Evolutionary conservation across 2,329 filamentous ascomycete species (phyloP).

Genomic region (Cordyceps pruinosa): DNA sequence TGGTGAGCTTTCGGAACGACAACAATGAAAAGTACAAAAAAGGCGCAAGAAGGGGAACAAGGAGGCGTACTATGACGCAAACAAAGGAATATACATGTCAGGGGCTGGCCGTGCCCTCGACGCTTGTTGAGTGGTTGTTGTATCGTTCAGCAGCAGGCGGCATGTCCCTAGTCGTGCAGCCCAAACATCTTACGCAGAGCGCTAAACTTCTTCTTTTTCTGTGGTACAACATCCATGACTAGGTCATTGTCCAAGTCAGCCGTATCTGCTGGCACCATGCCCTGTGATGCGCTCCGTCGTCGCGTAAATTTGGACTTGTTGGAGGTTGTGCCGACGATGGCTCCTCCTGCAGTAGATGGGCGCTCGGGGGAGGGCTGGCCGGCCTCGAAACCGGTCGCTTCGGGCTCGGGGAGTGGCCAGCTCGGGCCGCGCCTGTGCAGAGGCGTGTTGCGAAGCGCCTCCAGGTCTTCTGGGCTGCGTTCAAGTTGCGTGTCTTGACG

Average conservation of each 20-base stretch:
- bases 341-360: slow-evolving; percentile 29
- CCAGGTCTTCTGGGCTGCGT: slow-evolving; percentile 47
- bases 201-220: slow-evolving; percentile 61
- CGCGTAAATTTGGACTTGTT: slow-evolving; percentile 26
- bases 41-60: background rate
- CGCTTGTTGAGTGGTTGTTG: background rate
- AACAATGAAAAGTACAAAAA: background rate
- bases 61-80: background rate
- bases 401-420: slow-evolving; percentile 28
- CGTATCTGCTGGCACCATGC: slow-evolving; percentile 18
- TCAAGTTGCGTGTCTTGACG: slow-evolving; percentile 57
- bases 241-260: slow-evolving; percentile 1
- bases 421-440: slow-evolving; percentile 24
- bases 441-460: slow-evolving; percentile 33
- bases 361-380: slow-evolving; percentile 22
- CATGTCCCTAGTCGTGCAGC: slow-evolving; percentile 34
- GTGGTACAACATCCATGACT: slow-evolving; percentile 15
- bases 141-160: slow-evolving; percentile 1
- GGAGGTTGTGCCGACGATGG: slow-evolving; percentile 14
- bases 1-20: background rate
- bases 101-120: background rate
- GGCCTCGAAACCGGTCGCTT: slow-evolving; percentile 26
- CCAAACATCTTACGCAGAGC: slow-evolving; percentile 59
- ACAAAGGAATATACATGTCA: background rate
- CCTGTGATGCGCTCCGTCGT: slow-evolving; percentile 32